Conservation (phyloP, 345 rosid genomes). For the Bruguiera sexangula region DNA sequence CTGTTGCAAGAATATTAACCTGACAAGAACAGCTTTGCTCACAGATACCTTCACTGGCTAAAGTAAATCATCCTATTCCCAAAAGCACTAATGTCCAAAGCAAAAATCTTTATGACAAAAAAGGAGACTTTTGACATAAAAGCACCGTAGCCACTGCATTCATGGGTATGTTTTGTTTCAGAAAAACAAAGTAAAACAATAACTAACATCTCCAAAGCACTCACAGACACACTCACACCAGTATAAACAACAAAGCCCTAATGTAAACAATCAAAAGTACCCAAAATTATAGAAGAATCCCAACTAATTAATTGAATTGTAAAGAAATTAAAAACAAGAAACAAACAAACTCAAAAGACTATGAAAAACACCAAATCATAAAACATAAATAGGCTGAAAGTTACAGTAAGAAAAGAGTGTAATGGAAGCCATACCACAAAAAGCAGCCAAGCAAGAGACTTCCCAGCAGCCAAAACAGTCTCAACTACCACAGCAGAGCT, state of each 20-base stretch:
- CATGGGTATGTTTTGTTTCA: background rate
- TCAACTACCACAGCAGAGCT: conserved; percentile 33
- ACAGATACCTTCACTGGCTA: no score
- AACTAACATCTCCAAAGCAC: background rate
- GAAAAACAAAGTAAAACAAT: background rate
- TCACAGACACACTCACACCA: background rate
- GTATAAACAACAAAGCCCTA: conserved; percentile 3
- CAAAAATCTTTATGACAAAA: no score
- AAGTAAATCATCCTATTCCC: background rate
- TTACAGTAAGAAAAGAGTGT: background rate
- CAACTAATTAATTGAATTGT: background rate
- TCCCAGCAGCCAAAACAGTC: conserved; percentile 36
- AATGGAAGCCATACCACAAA: conserved; percentile 33
- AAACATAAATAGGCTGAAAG: background rate
- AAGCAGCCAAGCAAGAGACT: conserved; percentile 44
- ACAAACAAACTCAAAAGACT: background rate
- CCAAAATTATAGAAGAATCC: background rate
- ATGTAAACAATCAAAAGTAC: background rate
- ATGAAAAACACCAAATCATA: background rate
- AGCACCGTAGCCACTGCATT: background rate
- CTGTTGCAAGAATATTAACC: no score
- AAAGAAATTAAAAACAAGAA: background rate
- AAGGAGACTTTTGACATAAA: background rate
- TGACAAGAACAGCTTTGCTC: no score
- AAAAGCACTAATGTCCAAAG: background rate